Percentiles rank a stretch among this genome's conserved stretches.
These are phyloP conservation scores for Didymellaceae sp. DNA, from an alignment of 2,329 filamentous ascomycete species.

Conservation along the genomic window DNA sequence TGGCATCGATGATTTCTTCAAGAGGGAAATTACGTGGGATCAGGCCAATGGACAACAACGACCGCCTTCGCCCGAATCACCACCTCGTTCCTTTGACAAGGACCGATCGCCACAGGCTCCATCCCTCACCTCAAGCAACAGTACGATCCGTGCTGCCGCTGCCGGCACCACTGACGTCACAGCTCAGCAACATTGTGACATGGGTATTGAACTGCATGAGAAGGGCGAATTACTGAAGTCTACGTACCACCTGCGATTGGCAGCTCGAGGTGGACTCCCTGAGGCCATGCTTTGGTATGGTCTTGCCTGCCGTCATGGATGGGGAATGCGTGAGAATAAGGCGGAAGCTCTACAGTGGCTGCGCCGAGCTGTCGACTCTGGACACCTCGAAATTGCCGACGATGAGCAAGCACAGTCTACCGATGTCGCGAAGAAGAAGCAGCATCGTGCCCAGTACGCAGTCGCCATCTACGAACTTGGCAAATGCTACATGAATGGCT, in stretches of 20 bases:
- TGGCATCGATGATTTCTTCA: conserved; percentile 48
- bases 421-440: conserved; percentile 74
- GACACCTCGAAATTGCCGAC: conserved; percentile 81
- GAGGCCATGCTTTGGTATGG: conserved; percentile 97
- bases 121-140: conserved; percentile 52
- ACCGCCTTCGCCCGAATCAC: conserved; percentile 49
- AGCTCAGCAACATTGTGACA: conserved; percentile 85
- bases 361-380: conserved; percentile 85
- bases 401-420: conserved; percentile 72
- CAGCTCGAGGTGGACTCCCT: conserved; percentile 82
- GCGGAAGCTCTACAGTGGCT: conserved; percentile 91
- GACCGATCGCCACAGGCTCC: conserved; percentile 33
- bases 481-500: conserved; percentile 96
- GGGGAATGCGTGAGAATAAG: conserved; percentile 95
- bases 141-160: conserved; percentile 54
- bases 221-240: conserved; percentile 88
- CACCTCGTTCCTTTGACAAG: conserved; percentile 46
- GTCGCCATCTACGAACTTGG: conserved; percentile 95
- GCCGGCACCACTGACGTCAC: conserved; percentile 67
- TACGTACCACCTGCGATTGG: conserved; percentile 91
- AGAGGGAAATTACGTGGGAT: conserved; percentile 68
- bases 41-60: conserved; percentile 44
- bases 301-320: conserved; percentile 91
- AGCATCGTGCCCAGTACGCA: conserved; percentile 90
- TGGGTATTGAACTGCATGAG: conserved; percentile 90